Conservation (phyloP, 108 stramenopile species). For the Nitzschia sp. region DNA sequence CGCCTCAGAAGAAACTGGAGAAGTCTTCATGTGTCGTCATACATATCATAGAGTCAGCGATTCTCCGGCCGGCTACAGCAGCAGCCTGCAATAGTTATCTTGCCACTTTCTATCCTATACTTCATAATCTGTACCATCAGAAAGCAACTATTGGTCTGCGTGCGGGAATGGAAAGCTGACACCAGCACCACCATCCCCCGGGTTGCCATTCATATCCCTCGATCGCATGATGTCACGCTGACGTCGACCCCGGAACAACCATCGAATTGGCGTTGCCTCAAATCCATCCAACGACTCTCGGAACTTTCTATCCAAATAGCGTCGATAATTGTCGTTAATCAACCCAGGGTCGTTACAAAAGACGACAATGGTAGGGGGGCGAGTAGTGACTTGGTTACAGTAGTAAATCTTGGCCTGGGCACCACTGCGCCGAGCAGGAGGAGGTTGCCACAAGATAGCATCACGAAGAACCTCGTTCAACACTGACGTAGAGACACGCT, state of each 20-base stretch:
- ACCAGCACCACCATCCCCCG: constrained; percentile 84
- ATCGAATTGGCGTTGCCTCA: constrained; percentile 93
- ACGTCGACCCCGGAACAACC: constrained; percentile 93
- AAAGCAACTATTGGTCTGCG: constrained; percentile 63
- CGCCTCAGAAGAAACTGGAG: too few species aligned
- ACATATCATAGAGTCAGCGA: too few species aligned
- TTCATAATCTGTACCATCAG: too few species aligned
- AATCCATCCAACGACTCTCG: constrained; percentile 92
- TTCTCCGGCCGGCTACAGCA: too few species aligned
- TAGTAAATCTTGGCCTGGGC: constrained; percentile 95
- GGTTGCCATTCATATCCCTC: constrained; percentile 80
- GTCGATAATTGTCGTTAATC: constrained; percentile 91
- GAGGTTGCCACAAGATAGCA: constrained; percentile 95
- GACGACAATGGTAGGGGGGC: constrained; percentile 94
- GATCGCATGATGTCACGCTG: constrained; percentile 76
- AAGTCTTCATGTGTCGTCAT: too few species aligned
- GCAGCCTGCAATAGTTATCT: too few species aligned
- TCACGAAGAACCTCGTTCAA: constrained; percentile 97
- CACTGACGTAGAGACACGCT: constrained; percentile 88
- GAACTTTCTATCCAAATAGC: constrained; percentile 96
- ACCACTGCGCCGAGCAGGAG: constrained; percentile 86
- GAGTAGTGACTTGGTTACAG: constrained; percentile 89
- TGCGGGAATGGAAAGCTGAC: constrained; percentile 84
- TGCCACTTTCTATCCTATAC: too few species aligned
- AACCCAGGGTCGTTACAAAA: constrained; percentile 94